phyloP scores from a whole-genome alignment of 768 basidiomycete genomes.

The Xerocomellus dryophilus region DNA sequence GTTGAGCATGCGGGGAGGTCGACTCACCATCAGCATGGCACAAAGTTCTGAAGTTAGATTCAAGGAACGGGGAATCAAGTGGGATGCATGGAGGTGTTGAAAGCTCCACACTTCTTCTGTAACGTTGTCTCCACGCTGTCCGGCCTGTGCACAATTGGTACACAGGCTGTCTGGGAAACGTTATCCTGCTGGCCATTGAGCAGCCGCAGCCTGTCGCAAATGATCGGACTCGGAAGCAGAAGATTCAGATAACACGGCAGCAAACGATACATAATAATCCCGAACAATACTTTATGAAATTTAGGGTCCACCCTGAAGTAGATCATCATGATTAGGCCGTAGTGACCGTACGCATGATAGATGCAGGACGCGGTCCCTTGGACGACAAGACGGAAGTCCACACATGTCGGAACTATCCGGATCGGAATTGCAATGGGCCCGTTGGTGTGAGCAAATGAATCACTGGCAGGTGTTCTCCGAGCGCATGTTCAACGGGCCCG shows the following conservation, averaged over 20 bases:
- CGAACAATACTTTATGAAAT: conserved; percentile 22
- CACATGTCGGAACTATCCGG: conserved; percentile 25
- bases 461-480: neutral
- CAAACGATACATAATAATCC: conserved; percentile 31
- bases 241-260: conserved; percentile 19
- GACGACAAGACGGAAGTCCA: conserved; percentile 8
- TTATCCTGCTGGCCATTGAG: conserved; percentile 16
- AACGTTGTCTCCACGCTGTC: conserved; percentile 27
- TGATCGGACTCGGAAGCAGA: conserved; percentile 18
- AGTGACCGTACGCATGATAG: conserved; percentile 5
- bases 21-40: conserved; percentile 4
- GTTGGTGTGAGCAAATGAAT: neutral
- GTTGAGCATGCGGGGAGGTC: conserved; percentile 9
- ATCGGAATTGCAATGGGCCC: conserved; percentile 10
- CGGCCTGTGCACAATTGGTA: conserved; percentile 6
- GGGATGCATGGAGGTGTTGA: conserved; percentile 1
- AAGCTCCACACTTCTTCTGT: conserved; percentile 20
- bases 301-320: conserved; percentile 34
- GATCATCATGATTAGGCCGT: conserved; percentile 11
- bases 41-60: conserved; percentile 12
- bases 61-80: neutral
- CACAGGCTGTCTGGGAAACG: conserved; percentile 19
- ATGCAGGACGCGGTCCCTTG: conserved; percentile 11
- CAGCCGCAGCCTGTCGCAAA: conserved; percentile 3
- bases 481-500: conserved; percentile 21